Evolutionary conservation across 148 eudicot species (phyloP), one percentile per base, ranked within the genome.

Genomic region (Cornus kousa): DNA sequence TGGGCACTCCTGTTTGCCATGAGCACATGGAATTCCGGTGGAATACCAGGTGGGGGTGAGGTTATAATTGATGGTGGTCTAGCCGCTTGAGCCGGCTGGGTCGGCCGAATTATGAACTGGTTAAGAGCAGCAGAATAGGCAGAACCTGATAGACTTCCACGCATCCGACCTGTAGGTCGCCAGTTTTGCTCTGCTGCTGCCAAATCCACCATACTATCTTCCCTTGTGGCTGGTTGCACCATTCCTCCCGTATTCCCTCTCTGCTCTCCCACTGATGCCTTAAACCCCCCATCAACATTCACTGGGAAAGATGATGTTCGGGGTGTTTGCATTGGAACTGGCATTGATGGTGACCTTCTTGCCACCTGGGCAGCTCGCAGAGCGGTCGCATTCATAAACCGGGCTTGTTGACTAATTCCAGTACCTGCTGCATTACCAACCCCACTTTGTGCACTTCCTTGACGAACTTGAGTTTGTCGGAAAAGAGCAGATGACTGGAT

Each of bases 111-210:
- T 40, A 95, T 88, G 71, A 43, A 85, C 83, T 87, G 94, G 80
- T 53, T 82, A 73, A 87, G 85, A 80, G 94, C 94, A 50, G 82
- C 88, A 16, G 91, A 80, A 81, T 89, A 93, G 70, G 93, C 93
- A 77, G 75, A 79, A 40, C 97, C 99, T 0, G 89, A 80, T 17
- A 95, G 87, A 59, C 91, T 88, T 74, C 99, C 99, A 74, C 99
- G 89, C 99, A 95, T 95, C 35, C 93, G 82, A 10, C 97, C 91
- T 0, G 88, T 57, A n/a, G 98, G 94, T 76, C 87, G 86, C 98
- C 97, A 87, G 37, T 74, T 86, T 69, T 80, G 85, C 53, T 91
- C 94, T 4, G 85, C 72, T 4, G 85, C 72, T 70, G 86, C 86
- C 50, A 79, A n/a, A 75, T 89, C 84, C 22, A 84, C 82, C 28